Percentiles rank a stretch among this genome's conserved stretches.
Conservation (phyloP, 345 rosid genomes). For the Hibiscus mutabilis region DNA sequence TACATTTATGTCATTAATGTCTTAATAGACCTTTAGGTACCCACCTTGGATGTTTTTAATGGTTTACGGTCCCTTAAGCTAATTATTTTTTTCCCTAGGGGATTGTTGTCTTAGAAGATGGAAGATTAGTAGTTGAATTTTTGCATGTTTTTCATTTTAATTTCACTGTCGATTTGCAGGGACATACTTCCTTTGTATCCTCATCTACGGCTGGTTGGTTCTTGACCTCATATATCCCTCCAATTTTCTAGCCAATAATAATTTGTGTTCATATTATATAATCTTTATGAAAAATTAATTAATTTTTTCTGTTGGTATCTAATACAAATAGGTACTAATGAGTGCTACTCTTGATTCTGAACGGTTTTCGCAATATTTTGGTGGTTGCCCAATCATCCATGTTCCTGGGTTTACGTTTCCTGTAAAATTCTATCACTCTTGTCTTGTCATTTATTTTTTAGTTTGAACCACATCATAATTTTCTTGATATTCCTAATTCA, state of each 20-base stretch:
- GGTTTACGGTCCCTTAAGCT: background rate
- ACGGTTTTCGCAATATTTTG: constrained; percentile 87
- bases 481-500: constrained; percentile 27
- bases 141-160: background rate
- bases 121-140: background rate
- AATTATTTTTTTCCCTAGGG: background rate
- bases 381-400: constrained; percentile 79
- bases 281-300: constrained; percentile 5
- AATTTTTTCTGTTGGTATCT: background rate
- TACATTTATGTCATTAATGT: background rate
- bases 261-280: background rate
- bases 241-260: background rate
- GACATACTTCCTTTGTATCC: constrained; percentile 82
- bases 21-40: background rate
- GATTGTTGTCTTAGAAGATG: background rate
- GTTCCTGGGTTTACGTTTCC: constrained; percentile 94
- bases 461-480: constrained; percentile 17
- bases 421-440: constrained; percentile 36
- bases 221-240: background rate
- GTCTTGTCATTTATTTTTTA: background rate
- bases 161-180: constrained; percentile 39
- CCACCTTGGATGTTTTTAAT: background rate
- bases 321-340: constrained; percentile 62
- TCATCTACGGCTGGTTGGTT: constrained; percentile 86
- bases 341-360: constrained; percentile 95